phyloP scores from a whole-genome alignment of 2,329 filamentous ascomycete species.

The Microdochium paspali region DNA sequence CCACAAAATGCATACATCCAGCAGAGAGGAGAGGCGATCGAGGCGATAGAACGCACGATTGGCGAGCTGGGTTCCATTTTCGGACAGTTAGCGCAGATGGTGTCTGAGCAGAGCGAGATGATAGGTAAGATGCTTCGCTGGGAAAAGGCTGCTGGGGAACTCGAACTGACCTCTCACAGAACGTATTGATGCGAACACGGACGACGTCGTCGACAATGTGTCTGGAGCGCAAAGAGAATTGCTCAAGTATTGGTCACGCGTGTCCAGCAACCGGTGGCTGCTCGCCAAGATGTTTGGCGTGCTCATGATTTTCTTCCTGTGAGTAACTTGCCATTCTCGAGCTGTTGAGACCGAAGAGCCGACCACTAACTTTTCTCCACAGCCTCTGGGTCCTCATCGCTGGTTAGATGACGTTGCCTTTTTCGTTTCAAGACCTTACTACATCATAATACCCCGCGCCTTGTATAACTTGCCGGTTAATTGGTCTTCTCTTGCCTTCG shows the following conservation, averaged over 20 bases:
- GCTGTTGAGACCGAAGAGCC: too few species aligned
- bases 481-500: neutral
- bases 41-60: constrained; percentile 94
- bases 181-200: constrained; percentile 92
- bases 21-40: constrained; percentile 89
- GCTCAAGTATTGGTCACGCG: constrained; percentile 92
- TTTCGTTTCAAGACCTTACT: neutral
- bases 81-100: constrained; percentile 91
- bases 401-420: constrained; percentile 16
- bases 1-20: constrained; percentile 83
- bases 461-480: neutral
- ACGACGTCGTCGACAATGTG: constrained; percentile 98
- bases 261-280: constrained; percentile 92
- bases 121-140: neutral
- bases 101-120: constrained; percentile 75
- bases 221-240: constrained; percentile 89
- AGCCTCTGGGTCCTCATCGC: constrained; percentile 61
- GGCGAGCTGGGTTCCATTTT: constrained; percentile 87
- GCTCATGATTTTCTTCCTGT: constrained; percentile 86
- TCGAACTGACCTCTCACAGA: constrained; percentile 31
- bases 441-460: neutral
- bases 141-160: neutral
- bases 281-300: constrained; percentile 82
- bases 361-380: neutral
- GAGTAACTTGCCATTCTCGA: constrained; percentile 20